Percentiles rank a stretch among this genome's conserved stretches.
Evolutionary conservation across 2,329 filamentous ascomycete genomes (phyloP).

Genomic region (Tolypocladium paradoxum): DNA sequence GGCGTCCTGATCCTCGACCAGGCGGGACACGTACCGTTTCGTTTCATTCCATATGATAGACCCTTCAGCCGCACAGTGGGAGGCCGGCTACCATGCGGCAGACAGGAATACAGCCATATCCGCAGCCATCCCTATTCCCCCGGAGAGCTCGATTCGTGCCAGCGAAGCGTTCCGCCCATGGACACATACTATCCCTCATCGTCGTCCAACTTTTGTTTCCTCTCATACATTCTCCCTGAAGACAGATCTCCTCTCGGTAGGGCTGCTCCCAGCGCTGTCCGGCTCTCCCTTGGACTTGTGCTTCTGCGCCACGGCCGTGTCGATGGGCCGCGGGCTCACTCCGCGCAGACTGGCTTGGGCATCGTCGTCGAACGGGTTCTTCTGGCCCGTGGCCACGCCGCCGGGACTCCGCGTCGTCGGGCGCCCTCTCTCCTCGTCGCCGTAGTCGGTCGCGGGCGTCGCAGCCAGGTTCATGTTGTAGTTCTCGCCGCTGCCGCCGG

Average conservation of each 20-base stretch:
- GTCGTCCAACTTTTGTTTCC: not conserved
- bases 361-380: constrained; percentile 64
- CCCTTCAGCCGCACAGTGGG: not conserved
- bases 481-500: constrained; percentile 22
- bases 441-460: constrained; percentile 19
- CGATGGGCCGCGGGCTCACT: constrained; percentile 66
- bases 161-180: not conserved
- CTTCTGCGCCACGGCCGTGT: constrained; percentile 27
- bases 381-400: constrained; percentile 13
- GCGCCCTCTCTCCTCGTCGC: constrained; percentile 28
- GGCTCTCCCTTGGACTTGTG: constrained; percentile 18
- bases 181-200: not conserved
- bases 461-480: constrained; percentile 39
- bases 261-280: constrained; percentile 38
- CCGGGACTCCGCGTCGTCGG: constrained; percentile 32
- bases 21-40: not conserved
- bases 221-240: constrained; percentile 58
- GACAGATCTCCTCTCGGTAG: constrained; percentile 57
- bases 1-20: not conserved
- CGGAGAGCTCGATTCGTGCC: not conserved
- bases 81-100: not conserved
- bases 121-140: not conserved
- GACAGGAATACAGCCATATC: not conserved
- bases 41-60: not conserved
- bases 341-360: constrained; percentile 56